Evolutionary conservation across 1,284 basidiomycete species (phyloP), one percentile per base, ranked within the genome.

Genomic region (Fomitopsis schrenkii): DNA sequence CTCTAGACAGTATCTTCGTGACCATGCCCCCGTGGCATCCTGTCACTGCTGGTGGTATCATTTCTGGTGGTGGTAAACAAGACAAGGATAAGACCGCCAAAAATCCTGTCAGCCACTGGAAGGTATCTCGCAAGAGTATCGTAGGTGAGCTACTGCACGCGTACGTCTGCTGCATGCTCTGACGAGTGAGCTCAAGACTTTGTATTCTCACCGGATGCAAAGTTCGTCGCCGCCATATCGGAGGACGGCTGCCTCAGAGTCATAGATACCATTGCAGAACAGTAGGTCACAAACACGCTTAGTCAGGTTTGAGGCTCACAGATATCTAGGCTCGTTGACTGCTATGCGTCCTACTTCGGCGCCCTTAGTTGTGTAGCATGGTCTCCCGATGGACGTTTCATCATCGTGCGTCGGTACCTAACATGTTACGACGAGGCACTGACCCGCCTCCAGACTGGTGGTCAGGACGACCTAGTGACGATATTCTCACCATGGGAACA

Each of bases 351-450:
- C 8, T 98, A 98, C 74, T 98, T 97, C 71, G 95, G 95, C 15
- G 84, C 92, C 1, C 74, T 99, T 35, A 94, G 88, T 8, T 95
- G 91, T 67, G 85, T 97, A 1, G 87, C 92, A 0, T 98, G 96
- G 95, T 96, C 94, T 9, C 95, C 95, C 1, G 96, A 98, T 74
- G 93, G 94, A 22, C 87, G 94, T 45, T 96, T 97, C 70, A 88
- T 98, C 38, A 76, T 97, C 59, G 94, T 93, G 72, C 60, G 80
- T 72, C n/a, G 35, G 14, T 19, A 36, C 26, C 30, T 28, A 33
- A 50, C 54, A 3, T 14, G 26, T 22, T 42, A 26, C 22, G 50
- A 30, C 12, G 17, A 15, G 12, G 35, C 10, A 7, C 33, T 38
- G 42, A n/a, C n/a, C 55, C 52, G 40, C 53, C 48, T 17, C 10